These are phyloP conservation scores for Plasmodium falciparum DNA, from an alignment of 169 alveolate species.

Conservation along the genomic window DNA sequence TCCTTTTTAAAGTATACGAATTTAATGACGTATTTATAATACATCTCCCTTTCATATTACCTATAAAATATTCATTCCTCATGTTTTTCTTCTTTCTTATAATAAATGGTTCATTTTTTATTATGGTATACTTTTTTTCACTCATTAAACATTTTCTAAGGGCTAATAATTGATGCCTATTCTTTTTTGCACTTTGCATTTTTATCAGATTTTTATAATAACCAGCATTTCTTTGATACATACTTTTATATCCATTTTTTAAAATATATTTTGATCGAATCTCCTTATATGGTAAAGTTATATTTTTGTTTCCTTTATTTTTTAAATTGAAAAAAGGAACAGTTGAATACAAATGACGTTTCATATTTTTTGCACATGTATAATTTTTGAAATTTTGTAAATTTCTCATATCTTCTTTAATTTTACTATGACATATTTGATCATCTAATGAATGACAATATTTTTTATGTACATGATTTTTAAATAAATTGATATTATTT, in stretches of 20 bases:
- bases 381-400: not conserved
- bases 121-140: not conserved
- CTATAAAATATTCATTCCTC: not conserved
- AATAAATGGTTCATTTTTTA: not conserved
- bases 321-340: too few species aligned
- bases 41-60: too few species aligned
- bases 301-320: not conserved
- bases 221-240: not conserved
- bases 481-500: not conserved
- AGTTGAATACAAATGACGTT: too few species aligned
- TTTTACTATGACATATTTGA: not conserved
- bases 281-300: conserved; percentile 9
- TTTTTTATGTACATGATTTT: not conserved
- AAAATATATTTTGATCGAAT: conserved; percentile 31
- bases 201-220: conserved; percentile 1
- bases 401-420: not conserved
- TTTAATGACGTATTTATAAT: too few species aligned
- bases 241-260: conserved; percentile 3
- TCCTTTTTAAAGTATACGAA: not conserved
- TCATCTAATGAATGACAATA: not conserved
- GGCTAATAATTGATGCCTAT: not conserved
- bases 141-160: not conserved
- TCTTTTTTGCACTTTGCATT: conserved; percentile 1
- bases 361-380: not conserved
- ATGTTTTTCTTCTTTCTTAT: not conserved